These are phyloP conservation scores for Saksenaea oblongispora DNA, from an alignment of 371 early-diverging fungal species.

Conservation along the genomic window DNA sequence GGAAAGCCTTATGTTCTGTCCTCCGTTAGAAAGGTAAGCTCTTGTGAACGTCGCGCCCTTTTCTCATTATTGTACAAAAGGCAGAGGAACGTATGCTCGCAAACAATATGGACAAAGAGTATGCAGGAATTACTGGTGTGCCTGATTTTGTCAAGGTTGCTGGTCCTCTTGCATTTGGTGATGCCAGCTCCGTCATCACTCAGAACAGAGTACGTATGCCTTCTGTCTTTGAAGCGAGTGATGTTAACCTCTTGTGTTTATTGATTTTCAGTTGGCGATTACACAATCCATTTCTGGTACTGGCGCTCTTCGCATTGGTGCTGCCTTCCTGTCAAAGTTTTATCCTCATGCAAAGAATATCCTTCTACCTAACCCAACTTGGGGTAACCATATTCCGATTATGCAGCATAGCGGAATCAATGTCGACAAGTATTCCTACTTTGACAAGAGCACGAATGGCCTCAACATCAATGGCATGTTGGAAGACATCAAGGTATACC, in stretches of 20 bases:
- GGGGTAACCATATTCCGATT: slow-evolving; percentile 96
- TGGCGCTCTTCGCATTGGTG: slow-evolving; percentile 94
- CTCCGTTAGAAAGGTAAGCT: slow-evolving; percentile 76
- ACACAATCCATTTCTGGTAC: slow-evolving; percentile 96
- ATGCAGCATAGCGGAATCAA: slow-evolving; percentile 88
- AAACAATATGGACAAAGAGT: slow-evolving; percentile 86
- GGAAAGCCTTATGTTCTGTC: slow-evolving; percentile 89
- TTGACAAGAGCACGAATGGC: slow-evolving; percentile 87
- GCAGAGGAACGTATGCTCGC: slow-evolving; percentile 21
- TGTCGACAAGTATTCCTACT: slow-evolving; percentile 88
- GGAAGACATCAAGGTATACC: slow-evolving; percentile 71
- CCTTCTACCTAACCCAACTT: slow-evolving; percentile 89
- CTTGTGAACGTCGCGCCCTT: not conserved
- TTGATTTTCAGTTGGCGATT: slow-evolving; percentile 62
- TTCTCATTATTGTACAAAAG: not conserved
- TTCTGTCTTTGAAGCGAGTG: not conserved
- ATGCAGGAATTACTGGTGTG: slow-evolving; percentile 91
- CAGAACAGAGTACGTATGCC: slow-evolving; percentile 64
- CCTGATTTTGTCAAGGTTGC: slow-evolving; percentile 79
- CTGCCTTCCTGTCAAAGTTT: slow-evolving; percentile 81
- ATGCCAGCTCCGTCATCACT: slow-evolving; percentile 65
- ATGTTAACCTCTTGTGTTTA: not conserved
- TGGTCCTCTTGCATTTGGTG: slow-evolving; percentile 85
- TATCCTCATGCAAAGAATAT: slow-evolving; percentile 83
- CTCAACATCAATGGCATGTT: slow-evolving; percentile 90